Base-by-base conservation (phyloP, 2,329 filamentous ascomycete genomes). In the Furcasterigmium sp. region DNA sequence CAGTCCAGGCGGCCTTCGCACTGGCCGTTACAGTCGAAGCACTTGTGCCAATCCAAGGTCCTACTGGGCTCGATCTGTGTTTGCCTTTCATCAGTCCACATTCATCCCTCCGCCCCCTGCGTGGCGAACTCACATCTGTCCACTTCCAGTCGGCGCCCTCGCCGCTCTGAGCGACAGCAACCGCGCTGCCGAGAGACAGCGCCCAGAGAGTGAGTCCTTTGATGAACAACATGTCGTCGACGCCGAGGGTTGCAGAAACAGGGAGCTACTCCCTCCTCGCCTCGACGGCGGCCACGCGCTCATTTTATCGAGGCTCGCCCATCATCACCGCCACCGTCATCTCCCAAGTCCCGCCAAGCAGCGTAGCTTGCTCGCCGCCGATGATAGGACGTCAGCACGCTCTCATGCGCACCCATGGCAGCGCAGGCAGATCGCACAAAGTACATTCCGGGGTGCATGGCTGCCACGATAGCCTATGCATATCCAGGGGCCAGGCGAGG, bases 61-160 rank as follows among this genome's bases (percentile, higher is more conserved):
- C 46, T 44, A 19, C 54, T 57, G 28, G 61, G 57, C 19, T 54
- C 51, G 28, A 62, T 48, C 61, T 80, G 65, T 60, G 72, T 7
- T n/a, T 6, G 11, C 15, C 14, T 4, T 6, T 18, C n/a, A 35
- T 72, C 4, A 21, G 15, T 17, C 8, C 32, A 17, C n/a, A 35
- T 4, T 17, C 32, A 3, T 17, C n/a, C 15, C 32, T 17, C 3
- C 32, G 5, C n/a, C 7, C 5, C 32, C n/a, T 17, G 8, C 6
- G 6, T 10, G n/a, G n/a, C 11, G 10, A n/a, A 35, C 32, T 35
- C 32, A 35, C 32, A 17, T 35, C 32, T 17, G 32, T 35, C 32
- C 32, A 35, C n/a, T n/a, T 15, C 32, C 32, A 35, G 15, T 35
- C 32, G 15, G 32, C 32, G 15, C 23, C 23, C 23, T 9, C 32